phyloP scores from a whole-genome alignment of 1,284 basidiomycete genomes.

The Xerocomus nothofagi region DNA sequence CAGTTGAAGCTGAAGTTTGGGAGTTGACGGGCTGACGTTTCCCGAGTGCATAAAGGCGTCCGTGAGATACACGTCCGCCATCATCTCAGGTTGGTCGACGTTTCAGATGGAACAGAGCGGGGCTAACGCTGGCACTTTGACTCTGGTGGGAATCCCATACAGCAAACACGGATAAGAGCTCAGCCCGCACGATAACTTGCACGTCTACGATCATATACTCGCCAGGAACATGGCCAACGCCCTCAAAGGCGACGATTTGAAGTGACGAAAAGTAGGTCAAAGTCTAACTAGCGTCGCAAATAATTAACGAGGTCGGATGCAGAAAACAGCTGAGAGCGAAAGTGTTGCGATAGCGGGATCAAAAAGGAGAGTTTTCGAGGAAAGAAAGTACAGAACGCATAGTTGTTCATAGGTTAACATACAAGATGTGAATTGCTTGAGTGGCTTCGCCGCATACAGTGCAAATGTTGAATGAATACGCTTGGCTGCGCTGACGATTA shows the following conservation, averaged over 20 bases:
- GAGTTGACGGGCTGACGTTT: conserved; percentile 33
- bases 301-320: conserved; percentile 9
- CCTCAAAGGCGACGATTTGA: conserved; percentile 2
- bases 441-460: conserved; percentile 32
- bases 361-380: conserved; percentile 20
- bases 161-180: no score
- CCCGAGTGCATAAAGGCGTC: conserved; percentile 36
- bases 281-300: conserved; percentile 6
- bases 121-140: conserved; percentile 2
- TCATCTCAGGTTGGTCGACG: conserved; percentile 8
- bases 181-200: no score
- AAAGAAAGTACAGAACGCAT: conserved; percentile 21
- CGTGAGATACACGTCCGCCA: conserved; percentile 35
- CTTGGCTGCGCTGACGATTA: conserved; percentile 28
- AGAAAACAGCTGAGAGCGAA: conserved; percentile 12
- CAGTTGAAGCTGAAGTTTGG: conserved; percentile 35
- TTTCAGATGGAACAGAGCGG: conserved; percentile 7
- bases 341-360: conserved; percentile 20
- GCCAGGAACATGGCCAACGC: conserved; percentile 2
- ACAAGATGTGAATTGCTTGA: conserved; percentile 27
- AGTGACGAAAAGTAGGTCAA: conserved; percentile 10
- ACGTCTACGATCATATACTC: conserved; percentile 15
- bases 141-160: conserved; percentile 22
- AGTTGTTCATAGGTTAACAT: conserved; percentile 32
- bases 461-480: conserved; percentile 26